Percentiles rank a stretch among this genome's conserved stretches.
Evolutionary conservation across 352 stramenopile species (phyloP).

Genomic region (Pythium vanterpoolii): DNA sequence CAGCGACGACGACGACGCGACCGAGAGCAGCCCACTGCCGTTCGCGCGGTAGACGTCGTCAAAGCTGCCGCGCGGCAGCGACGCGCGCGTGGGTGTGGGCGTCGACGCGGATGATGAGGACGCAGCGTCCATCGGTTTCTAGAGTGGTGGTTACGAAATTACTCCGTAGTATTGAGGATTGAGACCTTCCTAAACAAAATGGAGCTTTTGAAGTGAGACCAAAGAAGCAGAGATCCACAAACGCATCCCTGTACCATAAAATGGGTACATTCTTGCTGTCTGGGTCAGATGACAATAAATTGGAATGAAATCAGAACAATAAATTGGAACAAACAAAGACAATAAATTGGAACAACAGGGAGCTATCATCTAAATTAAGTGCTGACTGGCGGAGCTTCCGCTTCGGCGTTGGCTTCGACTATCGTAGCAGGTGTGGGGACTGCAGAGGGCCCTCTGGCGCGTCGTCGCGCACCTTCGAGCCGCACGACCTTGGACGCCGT

Average conservation of each 20-base stretch:
- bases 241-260: background rate
- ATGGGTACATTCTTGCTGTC: background rate
- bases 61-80: slow-evolving; percentile 14
- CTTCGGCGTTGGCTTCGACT: background rate
- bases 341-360: background rate
- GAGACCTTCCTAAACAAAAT: background rate
- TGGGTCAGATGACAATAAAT: background rate
- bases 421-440: background rate
- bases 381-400: background rate
- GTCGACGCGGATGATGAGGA: too few relatives aligned
- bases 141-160: background rate
- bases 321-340: background rate
- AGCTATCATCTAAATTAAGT: background rate
- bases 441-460: too few relatives aligned
- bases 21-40: slow-evolving; percentile 16
- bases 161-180: background rate
- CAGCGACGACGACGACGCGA: slow-evolving; percentile 8
- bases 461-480: slow-evolving; percentile 7
- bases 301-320: background rate
- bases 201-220: background rate
- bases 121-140: slow-evolving; percentile 1
- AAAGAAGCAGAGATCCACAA: background rate
- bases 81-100: background rate
- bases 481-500: slow-evolving; percentile 48
- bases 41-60: slow-evolving; percentile 22